A percentile compares a stretch with the other conserved stretches of the same genome.
These are phyloP conservation scores for Juncus inflexus DNA, from an alignment of 176 grass and related monocot genomes.

Conservation along the genomic window DNA sequence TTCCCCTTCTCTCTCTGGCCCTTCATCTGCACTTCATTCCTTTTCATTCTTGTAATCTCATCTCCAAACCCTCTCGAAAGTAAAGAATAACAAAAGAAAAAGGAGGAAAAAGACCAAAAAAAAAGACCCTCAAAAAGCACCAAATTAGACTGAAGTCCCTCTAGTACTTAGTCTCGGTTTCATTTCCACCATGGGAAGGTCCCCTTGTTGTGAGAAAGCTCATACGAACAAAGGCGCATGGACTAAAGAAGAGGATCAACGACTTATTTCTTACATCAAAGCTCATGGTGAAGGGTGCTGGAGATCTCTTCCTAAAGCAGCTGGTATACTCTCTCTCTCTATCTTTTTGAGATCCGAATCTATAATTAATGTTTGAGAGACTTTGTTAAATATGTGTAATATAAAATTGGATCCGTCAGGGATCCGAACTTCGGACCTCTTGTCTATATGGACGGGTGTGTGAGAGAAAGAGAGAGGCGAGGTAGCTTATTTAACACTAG, in stretches of 20 bases:
- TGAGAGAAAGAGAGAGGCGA: too few species aligned
- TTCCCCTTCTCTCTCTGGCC: constrained; percentile 6
- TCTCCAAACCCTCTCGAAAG: constrained; percentile 22
- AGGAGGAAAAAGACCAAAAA: constrained; percentile 6
- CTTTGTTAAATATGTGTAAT: too few species aligned
- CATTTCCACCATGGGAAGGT: constrained; percentile 63
- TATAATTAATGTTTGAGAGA: too few species aligned
- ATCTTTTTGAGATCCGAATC: background rate
- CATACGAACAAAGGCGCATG: constrained; percentile 95
- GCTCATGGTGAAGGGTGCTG: constrained; percentile 80
- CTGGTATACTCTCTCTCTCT: constrained; percentile 29
- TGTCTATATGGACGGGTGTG: too few species aligned
- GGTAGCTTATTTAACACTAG: too few species aligned
- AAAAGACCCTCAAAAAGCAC: background rate
- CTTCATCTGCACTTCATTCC: constrained; percentile 10
- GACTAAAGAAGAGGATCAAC: constrained; percentile 88
- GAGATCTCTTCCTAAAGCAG: constrained; percentile 80
- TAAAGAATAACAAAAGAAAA: background rate
- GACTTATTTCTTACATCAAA: constrained; percentile 71
- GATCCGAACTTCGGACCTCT: too few species aligned
- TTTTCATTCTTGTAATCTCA: constrained; percentile 19
- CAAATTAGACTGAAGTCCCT: background rate
- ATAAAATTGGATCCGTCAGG: too few species aligned
- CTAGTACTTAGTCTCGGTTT: constrained; percentile 8
- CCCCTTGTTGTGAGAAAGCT: constrained; percentile 91